Base-by-base conservation (phyloP, 257 asterid species). In the Solanum lycopersicoides region DNA sequence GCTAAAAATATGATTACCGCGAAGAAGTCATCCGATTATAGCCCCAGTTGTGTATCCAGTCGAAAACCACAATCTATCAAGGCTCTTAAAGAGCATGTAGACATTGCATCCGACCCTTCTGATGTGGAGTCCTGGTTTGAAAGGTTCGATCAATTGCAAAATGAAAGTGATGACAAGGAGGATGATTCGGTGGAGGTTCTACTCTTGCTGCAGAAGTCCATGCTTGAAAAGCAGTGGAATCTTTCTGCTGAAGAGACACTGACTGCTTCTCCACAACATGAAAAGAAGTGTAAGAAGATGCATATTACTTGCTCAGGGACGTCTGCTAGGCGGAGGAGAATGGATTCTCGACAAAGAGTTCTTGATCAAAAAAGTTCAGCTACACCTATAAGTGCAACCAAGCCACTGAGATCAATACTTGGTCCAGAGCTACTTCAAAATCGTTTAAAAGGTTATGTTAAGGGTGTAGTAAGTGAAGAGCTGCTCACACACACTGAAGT, bases 211-310 rank as follows among this genome's bases (percentile, higher is more conserved):
- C 99, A 95, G 75, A 97, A 95, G 88, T 95, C 95, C 84, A 91
- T 97, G 92, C 98, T 97, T 71, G 99, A 95, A 89, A 94, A 95
- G 90, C 98, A 97, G 90, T 97, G 98, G 98, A 95, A 92, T 90
- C 97, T 96, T 87, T 88, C 98, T 0, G 86, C 91, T 56, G 90
- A 91, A 63, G 30, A 83, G 10, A 50, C 65, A 41, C n/a, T 30
- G 65, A 66, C 77, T 59, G 68, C 87, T 66, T 50, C 32, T n/a
- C 7, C 84, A 34, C 69, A 85, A 23, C 83, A 71, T 28, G 89
- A 89, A 82, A 86, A 56, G 83, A 82, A 74, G 25, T 84, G 45
- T 56, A 90, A 91, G 87, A 90, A 90, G 87, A 63, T 86, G 89
- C 89, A 87, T 82, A 90, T 95, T 50, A 90, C 91, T 88, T 91